Percentiles rank a stretch among this genome's conserved stretches.
These are phyloP conservation scores for Nymphaea thermarum DNA, from an alignment of 164 flowering plant species.

Conservation along the genomic window DNA sequence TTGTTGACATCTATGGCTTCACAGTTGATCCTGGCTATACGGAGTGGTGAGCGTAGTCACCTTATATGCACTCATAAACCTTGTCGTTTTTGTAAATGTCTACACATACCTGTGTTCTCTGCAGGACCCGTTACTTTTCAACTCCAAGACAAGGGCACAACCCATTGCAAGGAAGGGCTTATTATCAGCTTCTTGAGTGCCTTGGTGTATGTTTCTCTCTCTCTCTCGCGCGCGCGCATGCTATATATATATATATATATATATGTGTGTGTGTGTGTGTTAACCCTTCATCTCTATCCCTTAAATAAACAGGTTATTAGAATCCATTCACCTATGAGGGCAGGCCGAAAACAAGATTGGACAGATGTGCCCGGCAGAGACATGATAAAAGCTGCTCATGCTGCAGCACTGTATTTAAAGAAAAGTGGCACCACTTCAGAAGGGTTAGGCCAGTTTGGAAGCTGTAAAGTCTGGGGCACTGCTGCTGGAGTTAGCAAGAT, in stretches of 20 bases:
- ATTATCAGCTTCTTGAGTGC: conserved; percentile 93
- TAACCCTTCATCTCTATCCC: background rate
- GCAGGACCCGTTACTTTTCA: conserved; percentile 93
- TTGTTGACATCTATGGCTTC: conserved; percentile 96
- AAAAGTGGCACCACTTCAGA: conserved; percentile 26
- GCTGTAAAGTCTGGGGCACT: conserved; percentile 89
- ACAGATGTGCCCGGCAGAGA: conserved; percentile 80
- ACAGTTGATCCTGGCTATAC: conserved; percentile 99
- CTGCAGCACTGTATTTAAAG: conserved; percentile 65
- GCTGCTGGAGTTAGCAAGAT: conserved; percentile 35
- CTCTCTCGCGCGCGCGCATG: background rate
- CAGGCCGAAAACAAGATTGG: conserved; percentile 72
- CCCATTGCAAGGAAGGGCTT: conserved; percentile 98
- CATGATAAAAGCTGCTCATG: conserved; percentile 60
- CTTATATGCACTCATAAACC: background rate
- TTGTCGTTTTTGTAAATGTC: background rate
- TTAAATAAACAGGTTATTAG: conserved; percentile 52
- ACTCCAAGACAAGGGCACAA: conserved; percentile 88
- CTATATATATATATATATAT: too few species aligned
- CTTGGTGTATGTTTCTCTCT: conserved; percentile 62
- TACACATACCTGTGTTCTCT: conserved; percentile 3
- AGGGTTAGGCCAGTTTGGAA: conserved; percentile 62
- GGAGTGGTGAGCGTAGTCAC: conserved; percentile 53
- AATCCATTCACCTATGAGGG: conserved; percentile 96
- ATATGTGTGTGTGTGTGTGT: too few species aligned